phyloP scores from a whole-genome alignment of 257 asterid genomes.

The Eucommia ulmoides region DNA sequence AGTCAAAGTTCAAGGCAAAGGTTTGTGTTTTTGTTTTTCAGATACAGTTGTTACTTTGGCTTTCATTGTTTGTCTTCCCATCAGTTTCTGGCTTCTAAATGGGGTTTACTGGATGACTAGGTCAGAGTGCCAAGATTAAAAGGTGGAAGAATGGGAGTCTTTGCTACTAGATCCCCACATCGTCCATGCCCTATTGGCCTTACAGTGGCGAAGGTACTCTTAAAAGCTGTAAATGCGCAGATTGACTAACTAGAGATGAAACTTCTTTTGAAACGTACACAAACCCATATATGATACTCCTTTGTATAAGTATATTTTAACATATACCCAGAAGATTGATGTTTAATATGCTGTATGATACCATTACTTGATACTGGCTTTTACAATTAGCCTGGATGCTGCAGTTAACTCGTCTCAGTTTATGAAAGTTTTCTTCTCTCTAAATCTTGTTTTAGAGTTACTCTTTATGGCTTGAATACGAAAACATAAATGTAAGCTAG shows the following conservation, averaged over 20 bases:
- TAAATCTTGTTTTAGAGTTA: background rate
- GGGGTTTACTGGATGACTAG: slow-evolving; percentile 23
- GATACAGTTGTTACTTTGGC: background rate
- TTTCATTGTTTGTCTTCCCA: background rate
- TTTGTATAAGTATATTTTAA: no score
- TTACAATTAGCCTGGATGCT: no score
- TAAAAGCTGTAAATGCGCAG: no score
- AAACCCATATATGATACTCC: no score
- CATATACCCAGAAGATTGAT: no score
- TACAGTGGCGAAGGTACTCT: slow-evolving; percentile 97
- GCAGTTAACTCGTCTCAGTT: no score
- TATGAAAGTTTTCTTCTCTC: background rate
- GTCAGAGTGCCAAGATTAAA: slow-evolving; percentile 85
- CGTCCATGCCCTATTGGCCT: slow-evolving; percentile 96
- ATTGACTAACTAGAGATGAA: no score
- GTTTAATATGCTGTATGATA: no score
- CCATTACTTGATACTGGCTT: no score
- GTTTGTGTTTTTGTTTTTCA: slow-evolving; percentile 16
- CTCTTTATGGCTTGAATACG: background rate
- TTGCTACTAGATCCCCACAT: slow-evolving; percentile 99
- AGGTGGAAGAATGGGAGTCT: slow-evolving; percentile 82
- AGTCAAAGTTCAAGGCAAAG: slow-evolving; percentile 83
- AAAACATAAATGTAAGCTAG: background rate
- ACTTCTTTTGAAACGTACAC: no score
- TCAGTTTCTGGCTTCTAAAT: background rate